Conservation (phyloP, 1,284 basidiomycete genomes). For the Puccinia triticina region DNA sequence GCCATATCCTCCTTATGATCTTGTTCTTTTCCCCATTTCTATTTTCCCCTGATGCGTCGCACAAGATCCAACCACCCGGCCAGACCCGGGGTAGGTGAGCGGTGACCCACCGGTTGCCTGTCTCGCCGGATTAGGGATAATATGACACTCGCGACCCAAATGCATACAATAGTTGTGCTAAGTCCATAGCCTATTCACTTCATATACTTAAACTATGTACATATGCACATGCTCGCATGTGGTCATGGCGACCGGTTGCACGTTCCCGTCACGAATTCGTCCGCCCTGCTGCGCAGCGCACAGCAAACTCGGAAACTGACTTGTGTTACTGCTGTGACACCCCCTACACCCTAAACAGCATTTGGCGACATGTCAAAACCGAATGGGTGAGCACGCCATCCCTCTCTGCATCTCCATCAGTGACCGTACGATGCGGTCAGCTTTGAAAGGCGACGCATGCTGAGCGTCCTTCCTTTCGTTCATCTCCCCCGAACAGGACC, state of each 20-base stretch:
- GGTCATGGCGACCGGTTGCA: slow-evolving; percentile 8
- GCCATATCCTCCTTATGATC: background rate
- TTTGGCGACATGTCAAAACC: slow-evolving; percentile 51
- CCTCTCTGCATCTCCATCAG: background rate
- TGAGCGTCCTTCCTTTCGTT: background rate
- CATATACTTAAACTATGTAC: background rate
- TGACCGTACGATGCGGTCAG: too few relatives aligned
- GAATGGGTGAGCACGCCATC: slow-evolving; percentile 36
- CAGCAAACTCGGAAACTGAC: slow-evolving; percentile 12
- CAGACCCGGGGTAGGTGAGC: background rate
- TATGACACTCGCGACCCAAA: background rate
- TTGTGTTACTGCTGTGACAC: slow-evolving; percentile 30
- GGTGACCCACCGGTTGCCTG: background rate
- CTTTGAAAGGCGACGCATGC: background rate
- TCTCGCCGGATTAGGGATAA: slow-evolving; percentile 13
- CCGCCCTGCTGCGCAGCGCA: background rate
- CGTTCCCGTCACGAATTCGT: background rate
- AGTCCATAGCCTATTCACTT: background rate
- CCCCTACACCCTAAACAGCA: slow-evolving; percentile 4
- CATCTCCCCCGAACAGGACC: slow-evolving; percentile 31
- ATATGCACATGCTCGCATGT: background rate
- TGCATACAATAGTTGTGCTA: slow-evolving; percentile 1
- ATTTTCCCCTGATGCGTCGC: background rate
- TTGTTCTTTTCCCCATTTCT: background rate
- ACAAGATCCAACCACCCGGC: background rate